These are phyloP conservation scores for Phallus indusiatus DNA, from an alignment of 768 basidiomycete genomes.

Conservation along the genomic window DNA sequence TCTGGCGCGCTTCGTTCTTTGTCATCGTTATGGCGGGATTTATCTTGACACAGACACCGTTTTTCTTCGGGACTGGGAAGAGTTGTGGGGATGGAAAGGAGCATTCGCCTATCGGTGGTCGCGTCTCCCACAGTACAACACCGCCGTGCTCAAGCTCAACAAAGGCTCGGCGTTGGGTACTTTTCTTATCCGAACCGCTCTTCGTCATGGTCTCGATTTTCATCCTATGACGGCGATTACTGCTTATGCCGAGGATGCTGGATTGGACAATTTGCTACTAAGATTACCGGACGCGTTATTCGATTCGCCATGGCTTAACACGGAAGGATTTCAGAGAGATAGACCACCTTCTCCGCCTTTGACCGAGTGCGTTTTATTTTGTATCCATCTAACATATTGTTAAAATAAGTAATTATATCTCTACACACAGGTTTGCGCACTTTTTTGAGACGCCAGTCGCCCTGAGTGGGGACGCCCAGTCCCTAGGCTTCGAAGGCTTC, in stretches of 20 bases:
- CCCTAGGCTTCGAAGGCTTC: slow-evolving; percentile 89
- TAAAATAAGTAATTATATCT: slow-evolving; percentile 1
- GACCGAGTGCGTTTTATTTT: slow-evolving; percentile 54
- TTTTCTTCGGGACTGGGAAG: slow-evolving; percentile 96
- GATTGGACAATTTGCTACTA: slow-evolving; percentile 72
- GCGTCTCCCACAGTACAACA: slow-evolving; percentile 87
- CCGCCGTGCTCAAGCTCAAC: slow-evolving; percentile 90
- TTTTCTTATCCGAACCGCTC: slow-evolving; percentile 87
- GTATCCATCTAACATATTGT: slow-evolving; percentile 1
- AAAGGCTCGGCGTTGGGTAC: slow-evolving; percentile 86
- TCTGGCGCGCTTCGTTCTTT: slow-evolving; percentile 96
- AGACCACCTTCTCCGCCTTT: slow-evolving; percentile 89
- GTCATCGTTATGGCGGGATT: slow-evolving; percentile 91
- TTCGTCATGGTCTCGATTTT: slow-evolving; percentile 94
- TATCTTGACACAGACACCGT: slow-evolving; percentile 97
- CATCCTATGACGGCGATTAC: slow-evolving; percentile 89
- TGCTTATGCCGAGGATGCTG: slow-evolving; percentile 81
- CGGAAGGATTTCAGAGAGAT: slow-evolving; percentile 87
- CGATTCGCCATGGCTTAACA: slow-evolving; percentile 94
- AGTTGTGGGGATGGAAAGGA: slow-evolving; percentile 93
- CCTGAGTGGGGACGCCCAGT: slow-evolving; percentile 72
- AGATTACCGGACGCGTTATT: slow-evolving; percentile 93
- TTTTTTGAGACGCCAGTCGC: slow-evolving; percentile 76
- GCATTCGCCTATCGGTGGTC: slow-evolving; percentile 98
- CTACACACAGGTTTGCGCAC: slow-evolving; percentile 45